Conservation (phyloP, 257 asterid genomes). For the Primulina eburnea region DNA sequence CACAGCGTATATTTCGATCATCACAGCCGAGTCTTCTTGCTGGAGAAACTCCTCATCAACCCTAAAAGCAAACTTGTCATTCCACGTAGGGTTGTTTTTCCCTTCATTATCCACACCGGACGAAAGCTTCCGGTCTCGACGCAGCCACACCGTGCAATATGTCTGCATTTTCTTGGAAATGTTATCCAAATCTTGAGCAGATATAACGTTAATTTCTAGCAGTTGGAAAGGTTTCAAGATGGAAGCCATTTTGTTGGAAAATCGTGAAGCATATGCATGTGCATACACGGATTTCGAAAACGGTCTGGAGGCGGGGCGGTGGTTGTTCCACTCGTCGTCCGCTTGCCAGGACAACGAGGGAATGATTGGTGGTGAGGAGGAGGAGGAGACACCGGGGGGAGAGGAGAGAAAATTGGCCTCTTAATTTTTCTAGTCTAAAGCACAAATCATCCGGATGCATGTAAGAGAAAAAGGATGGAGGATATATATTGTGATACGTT, state of each 20-base stretch:
- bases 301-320: neutral
- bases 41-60: conserved; percentile 40
- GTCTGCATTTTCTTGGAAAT: conserved; percentile 69
- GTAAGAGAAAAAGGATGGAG: neutral
- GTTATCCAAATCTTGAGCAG: conserved; percentile 84
- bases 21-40: conserved; percentile 56
- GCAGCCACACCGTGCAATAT: conserved; percentile 78
- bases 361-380: neutral
- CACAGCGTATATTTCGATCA: conserved; percentile 33
- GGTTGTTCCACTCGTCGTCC: neutral
- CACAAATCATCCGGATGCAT: neutral
- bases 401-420: neutral
- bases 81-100: conserved; percentile 60
- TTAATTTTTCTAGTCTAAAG: neutral
- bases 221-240: conserved; percentile 61
- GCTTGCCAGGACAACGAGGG: neutral
- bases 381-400: neutral
- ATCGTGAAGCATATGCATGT: neutral
- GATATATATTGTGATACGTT: neutral
- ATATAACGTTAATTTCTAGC: conserved; percentile 75
- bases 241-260: conserved; percentile 27
- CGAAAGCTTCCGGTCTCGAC: conserved; percentile 58
- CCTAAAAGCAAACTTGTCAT: conserved; percentile 58
- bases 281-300: neutral
- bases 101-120: conserved; percentile 60